A percentile compares a stretch with the other conserved stretches of the same genome.
phyloP scores from a whole-genome alignment of 768 basidiomycete species.

The Rhodotorula paludigena region DNA sequence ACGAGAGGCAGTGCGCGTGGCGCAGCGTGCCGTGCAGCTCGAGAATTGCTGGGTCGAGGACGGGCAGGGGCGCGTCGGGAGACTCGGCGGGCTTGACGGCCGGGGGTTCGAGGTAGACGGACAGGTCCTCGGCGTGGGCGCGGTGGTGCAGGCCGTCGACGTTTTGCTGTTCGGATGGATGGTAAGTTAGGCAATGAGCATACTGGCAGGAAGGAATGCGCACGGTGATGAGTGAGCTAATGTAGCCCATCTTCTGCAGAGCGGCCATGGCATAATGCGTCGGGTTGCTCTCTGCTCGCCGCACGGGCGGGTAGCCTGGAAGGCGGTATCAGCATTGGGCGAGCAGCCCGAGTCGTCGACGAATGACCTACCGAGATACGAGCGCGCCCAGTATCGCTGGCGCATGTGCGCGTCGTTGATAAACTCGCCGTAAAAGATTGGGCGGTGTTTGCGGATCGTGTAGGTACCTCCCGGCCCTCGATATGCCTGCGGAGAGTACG shows the following conservation, averaged over 20 bases:
- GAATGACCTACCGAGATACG: slow-evolving; percentile 41
- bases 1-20: slow-evolving; percentile 36
- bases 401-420: slow-evolving; percentile 49
- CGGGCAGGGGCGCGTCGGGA: slow-evolving; percentile 2
- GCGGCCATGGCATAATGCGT: slow-evolving; percentile 84
- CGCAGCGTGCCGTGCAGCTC: slow-evolving; percentile 40
- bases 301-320: slow-evolving; percentile 69
- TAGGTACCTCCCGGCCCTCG: slow-evolving; percentile 51
- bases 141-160: slow-evolving; percentile 94
- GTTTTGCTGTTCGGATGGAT: slow-evolving; percentile 49
- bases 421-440: slow-evolving; percentile 31
- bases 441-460: slow-evolving; percentile 48
- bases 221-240: slow-evolving; percentile 65
- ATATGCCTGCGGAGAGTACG: slow-evolving; percentile 47
- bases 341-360: no score
- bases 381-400: slow-evolving; percentile 72
- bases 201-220: not conserved
- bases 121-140: slow-evolving; percentile 8
- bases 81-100: slow-evolving; percentile 7
- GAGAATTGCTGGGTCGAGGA: slow-evolving; percentile 32
- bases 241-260: slow-evolving; percentile 62
- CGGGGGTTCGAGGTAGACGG: slow-evolving; percentile 21
- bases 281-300: slow-evolving; percentile 76
- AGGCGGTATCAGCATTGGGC: not conserved
- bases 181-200: not conserved